Percentiles rank a stretch among this genome's conserved stretches.
Evolutionary conservation across 2,329 filamentous ascomycete species (phyloP).

Genomic region (Pestalotiopsis sp.): DNA sequence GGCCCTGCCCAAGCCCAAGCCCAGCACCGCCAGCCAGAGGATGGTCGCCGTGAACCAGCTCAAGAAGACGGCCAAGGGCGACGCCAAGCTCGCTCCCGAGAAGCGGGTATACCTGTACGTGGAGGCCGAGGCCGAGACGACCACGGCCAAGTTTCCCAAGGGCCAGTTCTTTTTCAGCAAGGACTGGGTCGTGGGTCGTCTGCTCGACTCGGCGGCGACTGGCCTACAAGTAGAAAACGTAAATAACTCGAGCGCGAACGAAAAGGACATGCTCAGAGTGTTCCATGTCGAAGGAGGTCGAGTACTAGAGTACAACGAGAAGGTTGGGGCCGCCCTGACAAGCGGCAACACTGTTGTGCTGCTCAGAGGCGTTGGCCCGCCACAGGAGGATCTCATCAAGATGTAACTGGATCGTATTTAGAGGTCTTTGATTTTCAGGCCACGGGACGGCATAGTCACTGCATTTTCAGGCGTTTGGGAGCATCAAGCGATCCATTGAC

Average conservation of each 20-base stretch:
- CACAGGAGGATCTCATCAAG: slow-evolving; percentile 69
- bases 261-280: slow-evolving; percentile 79
- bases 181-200: slow-evolving; percentile 87
- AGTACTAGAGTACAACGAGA: slow-evolving; percentile 85
- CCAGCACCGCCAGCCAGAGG: slow-evolving; percentile 64
- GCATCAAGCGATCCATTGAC: not conserved
- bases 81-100: slow-evolving; percentile 76
- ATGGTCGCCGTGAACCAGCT: slow-evolving; percentile 73
- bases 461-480: slow-evolving; percentile 22
- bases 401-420: slow-evolving; percentile 17
- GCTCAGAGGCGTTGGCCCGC: slow-evolving; percentile 80
- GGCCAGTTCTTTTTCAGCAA: slow-evolving; percentile 79
- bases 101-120: slow-evolving; percentile 91
- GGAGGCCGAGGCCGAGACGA: slow-evolving; percentile 86
- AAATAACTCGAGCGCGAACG: slow-evolving; percentile 76
- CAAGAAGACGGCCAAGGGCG: slow-evolving; percentile 88
- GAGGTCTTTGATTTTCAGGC: no score
- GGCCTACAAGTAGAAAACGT: slow-evolving; percentile 79
- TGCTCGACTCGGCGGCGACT: slow-evolving; percentile 78
- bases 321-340: slow-evolving; percentile 72
- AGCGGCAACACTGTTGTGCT: slow-evolving; percentile 91
- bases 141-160: slow-evolving; percentile 79
- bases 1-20: slow-evolving; percentile 64
- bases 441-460: not conserved
- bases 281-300: slow-evolving; percentile 93